A percentile compares a stretch with the other conserved stretches of the same genome.
Conservation (phyloP, 1,284 basidiomycete genomes). For the Pyrrhoderma noxium region DNA sequence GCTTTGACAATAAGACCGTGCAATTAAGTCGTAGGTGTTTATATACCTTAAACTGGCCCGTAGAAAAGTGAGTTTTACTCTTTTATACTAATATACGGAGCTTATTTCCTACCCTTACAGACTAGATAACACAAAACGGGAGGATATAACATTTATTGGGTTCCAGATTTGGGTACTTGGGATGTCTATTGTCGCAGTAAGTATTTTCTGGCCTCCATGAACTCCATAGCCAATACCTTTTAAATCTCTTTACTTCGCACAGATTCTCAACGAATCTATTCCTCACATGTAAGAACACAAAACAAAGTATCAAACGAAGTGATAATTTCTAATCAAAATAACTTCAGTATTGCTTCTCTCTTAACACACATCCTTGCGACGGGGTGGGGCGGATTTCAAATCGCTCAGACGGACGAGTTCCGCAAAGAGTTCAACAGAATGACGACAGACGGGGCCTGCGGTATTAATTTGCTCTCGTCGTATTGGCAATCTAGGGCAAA, state of each 20-base stretch:
- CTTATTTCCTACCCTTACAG: slow-evolving; percentile 28
- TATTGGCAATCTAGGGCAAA: slow-evolving; percentile 53
- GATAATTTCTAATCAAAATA: background rate
- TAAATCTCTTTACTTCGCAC: background rate
- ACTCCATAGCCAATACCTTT: no score
- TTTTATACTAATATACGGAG: slow-evolving; percentile 1
- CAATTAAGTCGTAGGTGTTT: slow-evolving; percentile 43
- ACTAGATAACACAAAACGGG: slow-evolving; percentile 63
- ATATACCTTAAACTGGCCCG: slow-evolving; percentile 58
- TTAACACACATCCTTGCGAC: slow-evolving; percentile 67
- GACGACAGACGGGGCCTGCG: slow-evolving; percentile 59
- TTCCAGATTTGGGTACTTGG: slow-evolving; percentile 78
- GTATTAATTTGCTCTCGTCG: slow-evolving; percentile 42
- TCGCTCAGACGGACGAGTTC: slow-evolving; percentile 51
- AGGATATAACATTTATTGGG: slow-evolving; percentile 67
- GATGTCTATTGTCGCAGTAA: slow-evolving; percentile 65
- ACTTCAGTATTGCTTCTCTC: slow-evolving; percentile 49
- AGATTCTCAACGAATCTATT: slow-evolving; percentile 70
- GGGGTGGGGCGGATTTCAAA: slow-evolving; percentile 62
- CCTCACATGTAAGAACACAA: slow-evolving; percentile 56
- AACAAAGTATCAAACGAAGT: slow-evolving; percentile 3
- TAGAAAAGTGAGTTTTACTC: slow-evolving; percentile 41
- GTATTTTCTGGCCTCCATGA: slow-evolving; percentile 11
- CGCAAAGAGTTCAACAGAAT: slow-evolving; percentile 46
- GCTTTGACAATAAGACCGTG: slow-evolving; percentile 29